Base-by-base conservation (phyloP, 1,139 yeast species). In the Candida pseudoviswanathii region DNA sequence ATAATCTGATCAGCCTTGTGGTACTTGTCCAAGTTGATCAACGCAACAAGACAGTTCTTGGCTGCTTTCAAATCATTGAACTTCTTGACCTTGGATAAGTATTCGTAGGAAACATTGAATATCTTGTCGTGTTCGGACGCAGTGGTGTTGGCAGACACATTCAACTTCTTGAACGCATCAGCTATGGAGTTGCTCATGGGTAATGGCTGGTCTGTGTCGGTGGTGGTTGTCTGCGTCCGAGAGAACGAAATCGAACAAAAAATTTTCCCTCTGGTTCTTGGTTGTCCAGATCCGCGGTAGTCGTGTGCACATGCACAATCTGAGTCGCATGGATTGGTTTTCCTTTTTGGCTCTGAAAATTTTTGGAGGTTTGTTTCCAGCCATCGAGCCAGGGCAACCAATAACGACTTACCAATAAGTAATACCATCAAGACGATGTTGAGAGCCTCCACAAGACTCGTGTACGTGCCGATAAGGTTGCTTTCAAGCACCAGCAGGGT, bases 11-110 rank as follows among this genome's bases (percentile, higher is more conserved):
- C 64, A 0, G 92, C 96, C 48, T 75, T 71, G 48, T 69, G 68
- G 63, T 86, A 89, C 57, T 77, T 77, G 62, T 90, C 97, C 59
- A 85, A 74, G 60, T 86, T 84, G 64, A 89, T 86, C 59, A 86
- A 70, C 1, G 96, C 83, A 5, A 85, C 85, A 38, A 89, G 66
- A 59, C 85, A 82, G 55, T 85, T 77, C 58, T 78, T 82, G 57
- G 84, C 71, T 0, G 90, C 84, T 45, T 70, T 67, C 24, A 67
- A 58, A 56, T 85, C 87, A 41, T 76, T 65, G 37, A 66, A 76
- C 40, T 70, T 60, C 51, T 74, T 73, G 43, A 73, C 68, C 42
- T 73, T 73, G 33, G 75, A 62, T 51, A 76, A 65, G 54, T 74
- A 76, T 47, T 75, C 77, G 53, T 71, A 74, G 22, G 79, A 73